Conservation (phyloP, 345 rosid species). For the Aethionema arabicum region DNA sequence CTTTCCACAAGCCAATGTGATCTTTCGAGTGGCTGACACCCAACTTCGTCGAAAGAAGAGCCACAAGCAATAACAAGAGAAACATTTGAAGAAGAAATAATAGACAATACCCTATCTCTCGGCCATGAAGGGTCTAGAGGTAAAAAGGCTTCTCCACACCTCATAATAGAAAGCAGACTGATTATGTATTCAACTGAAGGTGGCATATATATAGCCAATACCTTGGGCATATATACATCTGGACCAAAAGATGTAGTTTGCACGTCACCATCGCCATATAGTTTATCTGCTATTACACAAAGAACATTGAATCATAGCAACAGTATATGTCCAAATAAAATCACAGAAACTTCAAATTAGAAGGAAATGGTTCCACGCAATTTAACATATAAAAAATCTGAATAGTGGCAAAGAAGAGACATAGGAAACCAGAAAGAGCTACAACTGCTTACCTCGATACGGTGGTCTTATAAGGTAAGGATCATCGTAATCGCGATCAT, state of each 20-base stretch:
- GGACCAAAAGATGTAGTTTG: neutral
- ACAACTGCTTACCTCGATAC: slow-evolving; percentile 35
- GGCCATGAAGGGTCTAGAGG: slow-evolving; percentile 93
- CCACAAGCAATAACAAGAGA: slow-evolving; percentile 54
- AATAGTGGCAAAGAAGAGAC: neutral
- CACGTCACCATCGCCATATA: neutral
- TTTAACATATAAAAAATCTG: neutral
- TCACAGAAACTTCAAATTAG: neutral
- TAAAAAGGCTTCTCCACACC: slow-evolving; percentile 81
- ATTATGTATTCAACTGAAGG: slow-evolving; percentile 83
- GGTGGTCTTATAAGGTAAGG: slow-evolving; percentile 43
- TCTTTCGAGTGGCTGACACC: slow-evolving; percentile 34
- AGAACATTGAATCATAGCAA: neutral
- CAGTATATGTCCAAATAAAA: neutral
- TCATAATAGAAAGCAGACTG: slow-evolving; percentile 73
- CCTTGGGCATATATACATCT: slow-evolving; percentile 49
- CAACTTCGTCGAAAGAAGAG: slow-evolving; percentile 44
- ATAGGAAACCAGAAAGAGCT: neutral
- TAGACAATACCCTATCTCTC: slow-evolving; percentile 60
- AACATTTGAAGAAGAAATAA: slow-evolving; percentile 50
- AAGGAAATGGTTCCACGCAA: neutral
- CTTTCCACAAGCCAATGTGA: slow-evolving; percentile 54
- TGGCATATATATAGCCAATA: slow-evolving; percentile 64
- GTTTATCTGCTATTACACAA: slow-evolving; percentile 21
- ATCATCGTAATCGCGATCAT: slow-evolving; percentile 36